Evolutionary conservation across 441 rosid species (phyloP), one percentile per base, ranked within the genome.

Genomic region (Manihot esculenta): DNA sequence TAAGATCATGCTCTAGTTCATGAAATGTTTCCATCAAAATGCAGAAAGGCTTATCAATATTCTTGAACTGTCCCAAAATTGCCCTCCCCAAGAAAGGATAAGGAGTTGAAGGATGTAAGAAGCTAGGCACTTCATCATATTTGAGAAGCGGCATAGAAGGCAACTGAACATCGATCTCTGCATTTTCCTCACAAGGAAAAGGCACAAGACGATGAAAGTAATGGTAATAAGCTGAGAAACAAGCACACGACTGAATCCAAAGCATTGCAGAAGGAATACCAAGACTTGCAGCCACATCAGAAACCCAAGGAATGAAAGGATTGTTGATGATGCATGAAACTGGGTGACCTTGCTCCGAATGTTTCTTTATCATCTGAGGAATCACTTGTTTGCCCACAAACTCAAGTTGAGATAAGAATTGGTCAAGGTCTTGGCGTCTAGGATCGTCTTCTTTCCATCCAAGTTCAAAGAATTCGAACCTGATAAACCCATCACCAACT

Each of bases 191-290:
- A 0, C 57, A 82, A 3, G 98, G 98, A 60, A 91, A 93, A 0
- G 79, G 75, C 10, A 82, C 85, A 17, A 82, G 77, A 8, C 74
- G 70, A 50, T 86, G 83, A 74, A 70, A 72, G 73, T 74, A 89
- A 72, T 88, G 83, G 55, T 91, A 91, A 68, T 91, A 88, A 35
- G 87, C 69, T 0, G 89, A 79, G 42, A 91, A 88, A 69, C 86
- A 84, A 1, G 94, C 91, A 10, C 92, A 89, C 3, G 97, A 89
- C 30, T 93, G 97, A 38, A 93, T 89, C 98, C 97, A 93, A 12
- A 93, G 89, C 80, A 91, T 77, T 1, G 97, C 97, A 18, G 89
- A 89, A 33, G 98, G 97, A 62, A 93, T 73, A 60, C 86, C 87
- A 6, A 93, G 85, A 59, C 71, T 69, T 56, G 81, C 84, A 0